Conservation (phyloP, 257 asterid species). For the Solanum tarapatanum region DNA sequence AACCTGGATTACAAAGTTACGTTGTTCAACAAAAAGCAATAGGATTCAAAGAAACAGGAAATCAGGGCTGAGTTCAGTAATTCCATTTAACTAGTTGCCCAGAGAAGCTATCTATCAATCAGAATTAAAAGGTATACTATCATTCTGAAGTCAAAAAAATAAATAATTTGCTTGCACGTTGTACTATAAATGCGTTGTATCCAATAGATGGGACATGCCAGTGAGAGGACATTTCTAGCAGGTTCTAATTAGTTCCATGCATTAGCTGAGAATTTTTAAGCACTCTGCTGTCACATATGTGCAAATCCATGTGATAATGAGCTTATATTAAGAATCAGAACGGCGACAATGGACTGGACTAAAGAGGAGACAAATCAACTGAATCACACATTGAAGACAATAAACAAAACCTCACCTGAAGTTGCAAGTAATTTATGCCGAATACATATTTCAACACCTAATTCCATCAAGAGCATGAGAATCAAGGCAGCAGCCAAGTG, state of each 20-base stretch:
- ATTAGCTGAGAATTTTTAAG: neutral
- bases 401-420: constrained; percentile 38
- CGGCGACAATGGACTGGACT: neutral
- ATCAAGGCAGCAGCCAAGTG: constrained; percentile 89
- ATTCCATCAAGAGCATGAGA: constrained; percentile 82
- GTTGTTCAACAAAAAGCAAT: neutral
- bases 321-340: neutral
- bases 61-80: neutral
- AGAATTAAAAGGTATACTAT: neutral
- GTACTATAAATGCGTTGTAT: neutral
- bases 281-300: neutral
- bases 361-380: neutral
- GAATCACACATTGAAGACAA: neutral
- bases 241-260: neutral
- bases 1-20: constrained; percentile 37
- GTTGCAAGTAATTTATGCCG: constrained; percentile 79
- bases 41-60: neutral
- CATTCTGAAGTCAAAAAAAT: neutral
- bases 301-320: neutral
- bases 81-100: neutral
- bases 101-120: neutral
- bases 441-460: constrained; percentile 89
- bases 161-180: neutral
- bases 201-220: neutral
- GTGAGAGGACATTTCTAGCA: neutral